Evolutionary conservation across 148 eudicot genomes (phyloP).

Genomic region (Cornus florida): DNA sequence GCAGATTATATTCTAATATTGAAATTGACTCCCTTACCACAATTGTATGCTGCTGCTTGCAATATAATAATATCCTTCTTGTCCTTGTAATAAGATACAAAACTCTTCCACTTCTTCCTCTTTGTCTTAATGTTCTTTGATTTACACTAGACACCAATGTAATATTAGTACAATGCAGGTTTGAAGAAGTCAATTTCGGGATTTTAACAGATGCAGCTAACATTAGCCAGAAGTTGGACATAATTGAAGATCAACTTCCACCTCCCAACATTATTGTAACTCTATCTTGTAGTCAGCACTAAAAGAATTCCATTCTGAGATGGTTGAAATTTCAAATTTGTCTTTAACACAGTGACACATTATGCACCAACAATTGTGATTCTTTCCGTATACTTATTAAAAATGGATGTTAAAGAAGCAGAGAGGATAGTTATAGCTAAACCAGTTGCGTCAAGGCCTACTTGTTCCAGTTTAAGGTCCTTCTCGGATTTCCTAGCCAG

Average conservation of each 20-base stretch:
- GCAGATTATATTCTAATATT: not conserved
- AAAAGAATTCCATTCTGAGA: not conserved
- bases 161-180: not conserved
- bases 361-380: not conserved
- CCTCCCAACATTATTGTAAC: not conserved
- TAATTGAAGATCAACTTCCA: not conserved
- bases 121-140: not conserved
- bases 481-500: conserved; percentile 69
- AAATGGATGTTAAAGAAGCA: conserved; percentile 62
- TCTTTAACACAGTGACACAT: not conserved
- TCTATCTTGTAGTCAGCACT: not conserved
- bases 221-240: conserved; percentile 6
- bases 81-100: not conserved
- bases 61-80: not conserved
- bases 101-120: not conserved
- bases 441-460: conserved; percentile 89
- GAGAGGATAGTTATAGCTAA: conserved; percentile 61
- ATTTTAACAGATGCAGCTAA: conserved; percentile 7
- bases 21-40: not conserved
- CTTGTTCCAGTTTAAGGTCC: conserved; percentile 43
- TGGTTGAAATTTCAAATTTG: not conserved
- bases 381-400: not conserved
- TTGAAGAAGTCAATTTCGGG: not conserved
- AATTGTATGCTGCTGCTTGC: not conserved
- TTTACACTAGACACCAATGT: not conserved